A percentile compares a stretch with the other conserved stretches of the same genome.
Evolutionary conservation across 129 eudicot genomes (phyloP).

Genomic region (Tanacetum coccineum): DNA sequence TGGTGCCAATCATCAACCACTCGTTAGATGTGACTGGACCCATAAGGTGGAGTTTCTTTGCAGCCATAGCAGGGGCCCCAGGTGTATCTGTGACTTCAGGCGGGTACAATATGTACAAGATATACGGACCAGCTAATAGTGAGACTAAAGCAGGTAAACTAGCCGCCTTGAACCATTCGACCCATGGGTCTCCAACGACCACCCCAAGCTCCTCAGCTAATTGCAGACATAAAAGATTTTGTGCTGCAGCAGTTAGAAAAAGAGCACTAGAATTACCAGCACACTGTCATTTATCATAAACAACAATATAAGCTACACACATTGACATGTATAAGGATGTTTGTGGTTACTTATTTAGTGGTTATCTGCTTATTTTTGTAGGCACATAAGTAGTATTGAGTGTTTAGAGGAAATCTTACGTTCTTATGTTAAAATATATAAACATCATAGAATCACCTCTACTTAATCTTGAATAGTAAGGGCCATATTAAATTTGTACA

Average conservation of each 20-base stretch:
- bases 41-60: constrained; percentile 65
- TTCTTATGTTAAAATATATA: too few relatives aligned
- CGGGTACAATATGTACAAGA: constrained; percentile 70
- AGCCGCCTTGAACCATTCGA: constrained; percentile 72
- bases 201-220: constrained; percentile 82
- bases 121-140: constrained; percentile 50
- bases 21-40: constrained; percentile 79
- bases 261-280: constrained; percentile 84
- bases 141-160: constrained; percentile 66
- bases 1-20: constrained; percentile 79
- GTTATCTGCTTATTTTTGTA: too few relatives aligned
- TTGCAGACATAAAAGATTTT: constrained; percentile 79
- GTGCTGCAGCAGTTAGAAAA: constrained; percentile 95
- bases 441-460: neutral
- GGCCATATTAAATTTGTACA: neutral
- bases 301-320: neutral
- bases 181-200: constrained; percentile 58
- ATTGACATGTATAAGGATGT: too few relatives aligned
- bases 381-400: neutral
- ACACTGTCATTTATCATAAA: constrained; percentile 49
- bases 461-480: neutral
- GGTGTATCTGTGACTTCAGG: constrained; percentile 80
- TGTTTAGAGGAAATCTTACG: neutral
- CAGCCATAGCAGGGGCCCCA: constrained; percentile 80
- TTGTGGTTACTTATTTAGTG: neutral